phyloP scores from a whole-genome alignment of 164 flowering plant species.

The Euptelea pleiosperma region DNA sequence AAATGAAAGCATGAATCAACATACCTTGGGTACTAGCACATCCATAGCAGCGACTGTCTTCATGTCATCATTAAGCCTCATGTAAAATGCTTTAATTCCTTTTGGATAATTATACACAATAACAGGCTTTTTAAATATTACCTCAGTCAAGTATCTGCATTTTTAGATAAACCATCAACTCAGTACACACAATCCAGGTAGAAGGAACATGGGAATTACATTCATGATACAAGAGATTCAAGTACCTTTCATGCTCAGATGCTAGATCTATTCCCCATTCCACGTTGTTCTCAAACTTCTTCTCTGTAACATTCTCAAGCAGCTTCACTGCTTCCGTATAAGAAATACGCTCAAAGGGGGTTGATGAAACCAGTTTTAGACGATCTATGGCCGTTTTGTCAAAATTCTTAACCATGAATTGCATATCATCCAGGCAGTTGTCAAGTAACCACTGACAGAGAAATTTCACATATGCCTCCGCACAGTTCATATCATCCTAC shows the following conservation, averaged over 20 bases:
- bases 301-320: slow-evolving; percentile 54
- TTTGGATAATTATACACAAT: slow-evolving; percentile 94
- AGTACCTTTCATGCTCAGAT: slow-evolving; percentile 95
- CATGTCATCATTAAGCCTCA: slow-evolving; percentile 86
- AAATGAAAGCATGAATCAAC: neutral
- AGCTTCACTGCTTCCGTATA: slow-evolving; percentile 76
- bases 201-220: neutral
- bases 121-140: slow-evolving; percentile 73
- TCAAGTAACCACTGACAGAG: slow-evolving; percentile 87
- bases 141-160: slow-evolving; percentile 87
- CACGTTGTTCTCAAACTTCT: slow-evolving; percentile 63
- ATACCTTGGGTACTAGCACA: slow-evolving; percentile 93
- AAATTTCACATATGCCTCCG: slow-evolving; percentile 87
- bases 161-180: slow-evolving; percentile 9
- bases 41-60: slow-evolving; percentile 99
- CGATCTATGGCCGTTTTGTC: slow-evolving; percentile 74
- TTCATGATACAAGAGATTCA: neutral
- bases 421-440: slow-evolving; percentile 85
- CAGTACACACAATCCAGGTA: slow-evolving; percentile 1
- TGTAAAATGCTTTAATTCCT: slow-evolving; percentile 89
- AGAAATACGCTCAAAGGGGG: slow-evolving; percentile 67
- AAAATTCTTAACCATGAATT: slow-evolving; percentile 71
- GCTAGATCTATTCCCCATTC: slow-evolving; percentile 93
- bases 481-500: slow-evolving; percentile 97
- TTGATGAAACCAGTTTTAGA: slow-evolving; percentile 67